These are phyloP conservation scores for Chenopodium formosanum DNA, from an alignment of 148 eudicot species.

Conservation along the genomic window DNA sequence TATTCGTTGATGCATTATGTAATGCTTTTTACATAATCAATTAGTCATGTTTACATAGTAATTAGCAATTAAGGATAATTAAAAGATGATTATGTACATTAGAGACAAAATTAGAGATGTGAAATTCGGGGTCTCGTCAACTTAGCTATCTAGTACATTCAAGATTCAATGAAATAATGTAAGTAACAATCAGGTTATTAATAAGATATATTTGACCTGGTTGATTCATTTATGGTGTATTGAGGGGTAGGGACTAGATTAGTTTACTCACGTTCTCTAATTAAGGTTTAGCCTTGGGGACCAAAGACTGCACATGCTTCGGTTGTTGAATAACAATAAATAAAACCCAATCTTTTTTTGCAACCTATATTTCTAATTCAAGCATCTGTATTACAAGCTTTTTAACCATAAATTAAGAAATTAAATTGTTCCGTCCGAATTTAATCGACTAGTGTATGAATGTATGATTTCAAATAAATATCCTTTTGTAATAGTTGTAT, in stretches of 20 bases:
- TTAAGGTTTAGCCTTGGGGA: conserved; percentile 20
- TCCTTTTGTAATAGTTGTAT: not conserved
- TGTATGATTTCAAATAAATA: no score
- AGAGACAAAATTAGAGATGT: not conserved
- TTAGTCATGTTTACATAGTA: not conserved
- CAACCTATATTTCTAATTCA: not conserved
- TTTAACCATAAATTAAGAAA: not conserved
- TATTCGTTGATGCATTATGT: not conserved
- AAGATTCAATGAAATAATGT: not conserved
- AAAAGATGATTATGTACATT: not conserved
- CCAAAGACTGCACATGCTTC: conserved; percentile 32
- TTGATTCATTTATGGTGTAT: conserved; percentile 22
- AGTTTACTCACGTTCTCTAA: conserved; percentile 26
- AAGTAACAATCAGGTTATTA: not conserved
- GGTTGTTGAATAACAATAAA: conserved; percentile 1
- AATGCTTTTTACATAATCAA: not conserved
- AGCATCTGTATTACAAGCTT: not conserved
- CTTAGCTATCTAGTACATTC: not conserved
- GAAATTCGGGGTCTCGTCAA: not conserved
- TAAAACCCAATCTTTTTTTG: not conserved
- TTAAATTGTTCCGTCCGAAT: not conserved
- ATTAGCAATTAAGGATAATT: not conserved
- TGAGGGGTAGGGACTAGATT: conserved; percentile 13
- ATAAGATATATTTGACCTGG: conserved; percentile 8
- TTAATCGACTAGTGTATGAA: not conserved